Percentiles rank a stretch among this genome's conserved stretches.
Evolutionary conservation across 495 filamentous ascomycete genomes (phyloP).

Genomic region (Apiosordaria backusii): DNA sequence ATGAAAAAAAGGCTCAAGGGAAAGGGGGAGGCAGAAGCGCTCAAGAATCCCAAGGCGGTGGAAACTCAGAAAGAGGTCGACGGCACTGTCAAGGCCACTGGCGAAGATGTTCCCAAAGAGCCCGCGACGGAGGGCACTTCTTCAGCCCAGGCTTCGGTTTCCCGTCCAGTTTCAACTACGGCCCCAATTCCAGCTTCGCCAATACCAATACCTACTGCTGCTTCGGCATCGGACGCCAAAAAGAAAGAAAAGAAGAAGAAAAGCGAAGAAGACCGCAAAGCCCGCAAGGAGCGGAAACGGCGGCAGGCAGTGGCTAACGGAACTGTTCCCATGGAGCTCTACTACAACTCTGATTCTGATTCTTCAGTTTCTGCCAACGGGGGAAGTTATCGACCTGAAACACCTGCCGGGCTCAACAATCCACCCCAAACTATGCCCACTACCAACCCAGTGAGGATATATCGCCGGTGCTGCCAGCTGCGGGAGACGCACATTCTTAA

Average conservation of each 20-base stretch:
- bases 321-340: slow-evolving; percentile 71
- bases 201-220: slow-evolving; percentile 16
- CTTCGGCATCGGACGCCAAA: slow-evolving; percentile 31
- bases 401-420: slow-evolving; percentile 40
- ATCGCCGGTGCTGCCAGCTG: slow-evolving; percentile 89
- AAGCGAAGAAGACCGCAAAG: slow-evolving; percentile 81
- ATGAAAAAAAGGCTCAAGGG: slow-evolving; percentile 64
- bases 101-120: slow-evolving; percentile 38
- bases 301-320: slow-evolving; percentile 79
- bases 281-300: slow-evolving; percentile 77
- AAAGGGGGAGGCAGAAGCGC: slow-evolving; percentile 62
- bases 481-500: slow-evolving; percentile 87
- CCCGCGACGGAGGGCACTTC: slow-evolving; percentile 25
- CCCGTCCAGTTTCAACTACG: background rate
- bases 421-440: slow-evolving; percentile 62
- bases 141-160: background rate
- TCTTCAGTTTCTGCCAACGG: slow-evolving; percentile 26
- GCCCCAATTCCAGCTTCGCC: background rate
- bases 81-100: slow-evolving; percentile 34
- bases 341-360: slow-evolving; percentile 53
- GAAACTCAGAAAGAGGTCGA: background rate
- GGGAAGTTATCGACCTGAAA: background rate
- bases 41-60: slow-evolving; percentile 58
- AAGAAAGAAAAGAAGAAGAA: slow-evolving; percentile 92
- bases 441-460: slow-evolving; percentile 88